Evolutionary conservation across 2,329 filamentous ascomycete species (phyloP).

Genomic region (Dactylellina sp.): DNA sequence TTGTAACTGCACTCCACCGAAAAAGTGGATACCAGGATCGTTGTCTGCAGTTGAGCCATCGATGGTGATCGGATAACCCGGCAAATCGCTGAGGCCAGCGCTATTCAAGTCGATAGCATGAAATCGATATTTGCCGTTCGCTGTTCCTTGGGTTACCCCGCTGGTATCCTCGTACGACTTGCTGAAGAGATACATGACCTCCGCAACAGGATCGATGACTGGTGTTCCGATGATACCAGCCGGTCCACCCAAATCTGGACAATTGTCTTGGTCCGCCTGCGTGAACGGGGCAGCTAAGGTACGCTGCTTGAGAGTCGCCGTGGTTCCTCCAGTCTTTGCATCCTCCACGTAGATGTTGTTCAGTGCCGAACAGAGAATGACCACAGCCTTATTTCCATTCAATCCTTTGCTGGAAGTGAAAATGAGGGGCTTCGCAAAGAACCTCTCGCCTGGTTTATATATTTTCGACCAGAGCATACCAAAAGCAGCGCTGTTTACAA

Average conservation of each 20-base stretch:
- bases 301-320: conserved; percentile 35
- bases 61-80: conserved; percentile 67
- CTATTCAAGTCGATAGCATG: conserved; percentile 63
- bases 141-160: conserved; percentile 48
- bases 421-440: conserved; percentile 54
- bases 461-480: conserved; percentile 61
- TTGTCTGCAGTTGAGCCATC: conserved; percentile 68
- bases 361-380: conserved; percentile 41
- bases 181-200: conserved; percentile 66
- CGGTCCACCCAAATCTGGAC: conserved; percentile 51
- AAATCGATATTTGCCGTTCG: conserved; percentile 61
- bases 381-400: conserved; percentile 50
- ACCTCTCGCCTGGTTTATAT: conserved; percentile 49
- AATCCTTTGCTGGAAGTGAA: conserved; percentile 53
- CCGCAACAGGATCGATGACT: conserved; percentile 66
- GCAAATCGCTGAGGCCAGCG: conserved; percentile 59
- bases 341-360: conserved; percentile 55
- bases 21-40: conserved; percentile 67
- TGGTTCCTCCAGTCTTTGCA: conserved; percentile 44
- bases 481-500: conserved; percentile 62
- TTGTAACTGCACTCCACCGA: conserved; percentile 69
- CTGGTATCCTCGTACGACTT: conserved; percentile 64
- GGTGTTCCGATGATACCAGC: conserved; percentile 66
- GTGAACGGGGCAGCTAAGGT: conserved; percentile 38
- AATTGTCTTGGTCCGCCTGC: conserved; percentile 50